These are phyloP conservation scores for Phascolomyces articulosus DNA, from an alignment of 371 early-diverging fungal species.

Conservation along the genomic window DNA sequence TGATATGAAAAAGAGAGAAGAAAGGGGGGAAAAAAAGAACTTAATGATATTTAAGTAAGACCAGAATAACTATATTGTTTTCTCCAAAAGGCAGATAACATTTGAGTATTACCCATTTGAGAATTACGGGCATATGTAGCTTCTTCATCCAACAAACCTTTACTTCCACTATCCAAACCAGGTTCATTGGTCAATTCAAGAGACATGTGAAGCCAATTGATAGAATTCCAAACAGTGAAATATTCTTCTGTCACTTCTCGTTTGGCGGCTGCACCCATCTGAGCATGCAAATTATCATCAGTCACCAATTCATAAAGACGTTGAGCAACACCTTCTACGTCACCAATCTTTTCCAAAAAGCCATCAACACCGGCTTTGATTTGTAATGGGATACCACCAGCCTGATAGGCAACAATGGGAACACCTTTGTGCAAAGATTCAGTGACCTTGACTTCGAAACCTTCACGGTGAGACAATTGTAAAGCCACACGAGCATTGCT, in stretches of 20 bases:
- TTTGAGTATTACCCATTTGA: slow-evolving; percentile 28
- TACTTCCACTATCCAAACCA: slow-evolving; percentile 15
- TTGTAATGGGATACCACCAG: slow-evolving; percentile 89
- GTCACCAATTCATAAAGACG: slow-evolving; percentile 26
- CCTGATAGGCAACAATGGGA: slow-evolving; percentile 65
- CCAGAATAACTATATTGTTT: slow-evolving; percentile 27
- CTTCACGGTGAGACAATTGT: slow-evolving; percentile 85
- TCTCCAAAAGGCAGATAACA: slow-evolving; percentile 41
- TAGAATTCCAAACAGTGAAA: slow-evolving; percentile 71
- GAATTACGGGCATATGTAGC: slow-evolving; percentile 22
- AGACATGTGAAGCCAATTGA: slow-evolving; percentile 70
- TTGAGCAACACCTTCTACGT: slow-evolving; percentile 64
- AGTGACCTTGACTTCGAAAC: slow-evolving; percentile 93
- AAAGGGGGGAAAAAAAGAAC: not conserved
- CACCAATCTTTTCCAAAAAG: slow-evolving; percentile 67
- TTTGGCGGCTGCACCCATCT: slow-evolving; percentile 51
- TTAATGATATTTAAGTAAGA: not conserved
- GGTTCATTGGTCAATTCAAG: slow-evolving; percentile 52
- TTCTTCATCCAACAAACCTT: slow-evolving; percentile 24
- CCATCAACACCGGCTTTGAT: slow-evolving; percentile 68
- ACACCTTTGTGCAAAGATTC: slow-evolving; percentile 77
- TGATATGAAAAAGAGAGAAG: not conserved
- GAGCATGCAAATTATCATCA: slow-evolving; percentile 32
- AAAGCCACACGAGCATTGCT: slow-evolving; percentile 71
- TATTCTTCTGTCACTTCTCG: slow-evolving; percentile 62